Evolutionary conservation across 441 rosid genomes (phyloP).

Genomic region (Adansonia rubrostipa): DNA sequence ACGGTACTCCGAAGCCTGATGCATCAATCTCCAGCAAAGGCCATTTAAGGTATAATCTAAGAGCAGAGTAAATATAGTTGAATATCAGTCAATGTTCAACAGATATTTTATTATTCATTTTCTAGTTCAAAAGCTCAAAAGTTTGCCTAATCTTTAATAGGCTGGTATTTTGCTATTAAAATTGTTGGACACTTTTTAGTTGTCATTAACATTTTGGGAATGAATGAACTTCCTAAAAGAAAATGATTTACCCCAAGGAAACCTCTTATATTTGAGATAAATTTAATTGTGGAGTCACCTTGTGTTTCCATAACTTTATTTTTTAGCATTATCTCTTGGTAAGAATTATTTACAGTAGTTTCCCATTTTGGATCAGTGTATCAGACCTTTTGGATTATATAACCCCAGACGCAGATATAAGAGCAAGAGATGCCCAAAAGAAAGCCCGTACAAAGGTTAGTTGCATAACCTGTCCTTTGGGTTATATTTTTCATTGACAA

Average conservation of each 20-base stretch:
- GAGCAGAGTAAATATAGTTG: slow-evolving; percentile 6
- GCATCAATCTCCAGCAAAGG: slow-evolving; percentile 90
- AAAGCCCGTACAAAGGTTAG: slow-evolving; percentile 75
- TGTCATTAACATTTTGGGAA: not conserved
- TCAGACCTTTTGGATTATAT: slow-evolving; percentile 89
- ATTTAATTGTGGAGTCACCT: not conserved
- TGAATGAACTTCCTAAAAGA: not conserved
- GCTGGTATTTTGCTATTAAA: slow-evolving; percentile 6
- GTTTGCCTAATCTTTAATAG: slow-evolving; percentile 12
- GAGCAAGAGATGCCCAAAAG: slow-evolving; percentile 75
- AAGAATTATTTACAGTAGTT: slow-evolving; percentile 23
- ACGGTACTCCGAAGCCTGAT: slow-evolving; percentile 84
- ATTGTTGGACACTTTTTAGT: not conserved
- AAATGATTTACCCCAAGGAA: not conserved
- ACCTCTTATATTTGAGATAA: slow-evolving; percentile 4
- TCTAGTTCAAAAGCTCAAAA: slow-evolving; percentile 10
- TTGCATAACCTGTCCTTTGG: slow-evolving; percentile 22
- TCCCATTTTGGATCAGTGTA: slow-evolving; percentile 54
- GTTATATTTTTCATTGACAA: slow-evolving; percentile 23
- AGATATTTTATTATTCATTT: slow-evolving; percentile 13
- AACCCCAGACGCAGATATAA: slow-evolving; percentile 70
- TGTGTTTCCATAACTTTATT: not conserved
- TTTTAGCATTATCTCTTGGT: slow-evolving; percentile 5
- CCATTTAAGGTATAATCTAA: slow-evolving; percentile 61
- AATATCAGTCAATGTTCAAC: not conserved